A percentile compares a stretch with the other conserved stretches of the same genome.
Conservation (phyloP, 805 yeast genomes). For the Kurtzmaniella cleridarum region DNA sequence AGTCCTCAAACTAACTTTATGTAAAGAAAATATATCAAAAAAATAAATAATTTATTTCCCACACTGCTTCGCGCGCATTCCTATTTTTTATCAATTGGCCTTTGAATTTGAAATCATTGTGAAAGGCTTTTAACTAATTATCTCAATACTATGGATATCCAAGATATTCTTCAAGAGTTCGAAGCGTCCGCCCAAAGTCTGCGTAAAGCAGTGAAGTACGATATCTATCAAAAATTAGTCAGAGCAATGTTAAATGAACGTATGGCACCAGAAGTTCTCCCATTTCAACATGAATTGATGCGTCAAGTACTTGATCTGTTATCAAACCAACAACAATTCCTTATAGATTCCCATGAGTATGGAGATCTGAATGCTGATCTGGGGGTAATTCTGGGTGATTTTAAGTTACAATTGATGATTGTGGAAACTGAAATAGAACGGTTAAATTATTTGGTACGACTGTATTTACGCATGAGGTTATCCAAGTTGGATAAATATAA, state of each 20-base stretch:
- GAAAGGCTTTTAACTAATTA: background rate
- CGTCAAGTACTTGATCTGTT: constrained; percentile 53
- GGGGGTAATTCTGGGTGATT: constrained; percentile 38
- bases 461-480: constrained; percentile 74
- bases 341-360: constrained; percentile 71
- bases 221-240: constrained; percentile 42
- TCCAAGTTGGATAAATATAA: constrained; percentile 69
- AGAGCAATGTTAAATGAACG: constrained; percentile 80
- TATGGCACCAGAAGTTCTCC: constrained; percentile 80
- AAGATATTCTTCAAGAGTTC: constrained; percentile 65
- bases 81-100: too few species aligned
- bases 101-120: background rate
- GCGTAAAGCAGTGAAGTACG: constrained; percentile 15
- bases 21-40: too few species aligned
- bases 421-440: constrained; percentile 91
- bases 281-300: constrained; percentile 60
- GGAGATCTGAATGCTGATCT: constrained; percentile 48
- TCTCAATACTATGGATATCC: constrained; percentile 41
- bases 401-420: constrained; percentile 73
- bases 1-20: too few species aligned
- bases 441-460: constrained; percentile 71
- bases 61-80: too few species aligned
- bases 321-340: constrained; percentile 65
- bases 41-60: too few species aligned
- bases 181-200: constrained; percentile 27